Conservation (phyloP, 805 yeast genomes). For the Suhomyces tanzawaensis region DNA sequence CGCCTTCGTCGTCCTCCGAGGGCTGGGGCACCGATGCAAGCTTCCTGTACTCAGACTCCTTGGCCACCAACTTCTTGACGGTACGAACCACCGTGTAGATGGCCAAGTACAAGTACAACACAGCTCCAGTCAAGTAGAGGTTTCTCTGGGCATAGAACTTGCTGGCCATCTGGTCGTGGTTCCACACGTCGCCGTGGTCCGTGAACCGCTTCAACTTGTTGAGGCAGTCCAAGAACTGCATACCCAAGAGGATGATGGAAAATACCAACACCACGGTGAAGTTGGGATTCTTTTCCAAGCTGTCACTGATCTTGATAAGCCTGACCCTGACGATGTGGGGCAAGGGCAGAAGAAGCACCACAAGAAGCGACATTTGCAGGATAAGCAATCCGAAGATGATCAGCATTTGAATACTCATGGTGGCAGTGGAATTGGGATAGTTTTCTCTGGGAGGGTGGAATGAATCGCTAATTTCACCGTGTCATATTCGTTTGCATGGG, state of each 20-base stretch:
- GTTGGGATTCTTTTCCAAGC: conserved; percentile 36
- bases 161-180: conserved; percentile 53
- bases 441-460: too few species aligned
- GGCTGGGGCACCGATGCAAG: conserved; percentile 10
- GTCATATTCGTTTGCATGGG: too few species aligned
- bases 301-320: conserved; percentile 37
- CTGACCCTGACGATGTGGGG: conserved; percentile 47
- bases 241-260: conserved; percentile 38
- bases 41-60: conserved; percentile 31
- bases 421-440: too few species aligned
- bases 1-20: conserved; percentile 10
- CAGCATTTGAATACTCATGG: conserved; percentile 48
- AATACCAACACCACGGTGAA: conserved; percentile 46
- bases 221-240: conserved; percentile 56
- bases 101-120: conserved; percentile 52
- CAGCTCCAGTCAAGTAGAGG: conserved; percentile 61
- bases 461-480: too few species aligned
- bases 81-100: conserved; percentile 54
- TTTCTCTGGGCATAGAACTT: conserved; percentile 65
- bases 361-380: conserved; percentile 50
- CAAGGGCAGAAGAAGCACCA: conserved; percentile 52
- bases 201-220: conserved; percentile 36
- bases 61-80: conserved; percentile 50
- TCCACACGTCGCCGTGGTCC: conserved; percentile 21
- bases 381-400: conserved; percentile 47